Evolutionary conservation across 2,329 filamentous ascomycete species (phyloP), one percentile per base, ranked within the genome.

Genomic region (Arthrocladium fulminans): DNA sequence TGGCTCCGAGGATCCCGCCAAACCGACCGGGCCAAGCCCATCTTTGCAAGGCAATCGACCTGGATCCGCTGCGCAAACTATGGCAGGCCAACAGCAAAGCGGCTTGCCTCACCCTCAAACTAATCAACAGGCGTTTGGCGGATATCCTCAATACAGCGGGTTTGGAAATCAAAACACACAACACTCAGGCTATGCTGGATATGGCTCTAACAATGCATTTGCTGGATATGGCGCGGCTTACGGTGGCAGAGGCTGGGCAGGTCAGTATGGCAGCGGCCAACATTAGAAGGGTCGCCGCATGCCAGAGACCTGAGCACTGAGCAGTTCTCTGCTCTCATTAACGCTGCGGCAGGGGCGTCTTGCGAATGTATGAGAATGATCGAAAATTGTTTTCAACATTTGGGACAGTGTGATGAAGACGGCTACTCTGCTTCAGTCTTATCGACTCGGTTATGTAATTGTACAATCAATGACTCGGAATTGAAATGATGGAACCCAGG

Each of bases 11-110:
- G 73, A 74, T 53, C 72, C 78, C 17, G 67, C 73, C 40, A 80
- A 80, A 66, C 65, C 68, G 41, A 72, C 71, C 37, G 75, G 77
- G 9, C 78, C 80, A 23, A 81, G 77, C 54, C 79, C 79, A 22
- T 76, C 75, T 9, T 69, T 82, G 32, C 76, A 76, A 40, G 79
- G 81, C 60, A 76, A 76, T 38, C 77, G 80, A 52, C 79, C 80
- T 32, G 77, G 76, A 35, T 82, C 79, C 30, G 78, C 79, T 6
- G 75, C 77, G 24, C 81, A 80, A 65, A 80, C 70, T 58, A 71
- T 69, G 20, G 73, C 70, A 32, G 63, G 63, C 47, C 76, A 78
- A 66, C 71, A 40, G 29, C 56, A 57, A 49, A 47, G 48, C 42
- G 51, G 51, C n/a, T 49, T 59, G 47, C 52, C 54, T 40, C 55